Conservation (phyloP, 306 rosid species). For the Vicia sativa region DNA sequence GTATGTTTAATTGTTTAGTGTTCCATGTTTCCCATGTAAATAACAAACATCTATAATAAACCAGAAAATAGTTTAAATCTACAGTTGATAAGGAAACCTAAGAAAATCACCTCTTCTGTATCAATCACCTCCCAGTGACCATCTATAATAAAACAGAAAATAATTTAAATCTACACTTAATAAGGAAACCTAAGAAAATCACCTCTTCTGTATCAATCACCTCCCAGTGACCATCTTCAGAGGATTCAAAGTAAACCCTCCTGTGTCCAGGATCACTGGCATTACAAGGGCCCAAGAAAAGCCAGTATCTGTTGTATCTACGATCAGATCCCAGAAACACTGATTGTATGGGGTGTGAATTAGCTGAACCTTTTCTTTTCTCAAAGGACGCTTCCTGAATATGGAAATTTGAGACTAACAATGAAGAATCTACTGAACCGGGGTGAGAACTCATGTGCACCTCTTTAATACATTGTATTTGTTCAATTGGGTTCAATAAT, state of each 20-base stretch:
- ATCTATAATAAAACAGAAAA: conserved; percentile 43
- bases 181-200: conserved; percentile 33
- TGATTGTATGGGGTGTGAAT: conserved; percentile 84
- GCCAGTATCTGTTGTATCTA: conserved; percentile 95
- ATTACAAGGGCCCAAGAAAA: conserved; percentile 93
- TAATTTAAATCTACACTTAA: conserved; percentile 9
- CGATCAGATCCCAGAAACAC: conserved; percentile 98
- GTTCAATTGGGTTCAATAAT: conserved; percentile 50
- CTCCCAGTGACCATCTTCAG: conserved; percentile 99
- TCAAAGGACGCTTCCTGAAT: conserved; percentile 39
- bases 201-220: conserved; percentile 94
- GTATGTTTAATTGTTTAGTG: conserved; percentile 8
- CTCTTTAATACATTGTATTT: conserved; percentile 48
- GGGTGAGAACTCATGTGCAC: conserved; percentile 49
- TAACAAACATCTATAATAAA: not conserved
- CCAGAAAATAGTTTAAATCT: conserved; percentile 11
- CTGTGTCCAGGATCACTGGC: conserved; percentile 86
- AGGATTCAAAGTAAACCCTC: conserved; percentile 96
- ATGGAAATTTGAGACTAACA: conserved; percentile 48
- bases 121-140: conserved; percentile 98
- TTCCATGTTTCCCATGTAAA: conserved; percentile 16
- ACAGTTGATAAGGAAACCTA: conserved; percentile 24
- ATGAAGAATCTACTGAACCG: conserved; percentile 66
- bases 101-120: conserved; percentile 71
- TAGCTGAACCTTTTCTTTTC: conserved; percentile 41